Percentiles rank a stretch among this genome's conserved stretches.
phyloP scores from a whole-genome alignment of 208 protist species.

The Leishmania guyanensis region DNA sequence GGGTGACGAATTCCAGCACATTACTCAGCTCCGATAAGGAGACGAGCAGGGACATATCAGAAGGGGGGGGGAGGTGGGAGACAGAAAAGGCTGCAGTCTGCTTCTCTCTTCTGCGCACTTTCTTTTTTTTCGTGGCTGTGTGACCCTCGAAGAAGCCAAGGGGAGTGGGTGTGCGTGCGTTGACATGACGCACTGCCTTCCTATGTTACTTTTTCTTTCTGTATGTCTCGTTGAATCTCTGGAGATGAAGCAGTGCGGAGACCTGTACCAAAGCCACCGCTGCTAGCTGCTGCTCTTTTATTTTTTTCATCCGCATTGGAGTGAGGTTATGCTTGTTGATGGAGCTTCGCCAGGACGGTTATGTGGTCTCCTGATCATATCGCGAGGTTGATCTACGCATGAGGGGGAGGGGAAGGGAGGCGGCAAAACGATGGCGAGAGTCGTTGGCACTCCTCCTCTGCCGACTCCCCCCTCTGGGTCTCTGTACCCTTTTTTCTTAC shows the following conservation, averaged over 20 bases:
- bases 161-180: neutral
- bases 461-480: neutral
- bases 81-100: neutral
- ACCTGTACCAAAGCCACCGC: neutral
- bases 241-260: neutral
- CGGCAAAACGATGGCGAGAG: neutral
- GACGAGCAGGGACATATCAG: neutral
- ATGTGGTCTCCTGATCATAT: neutral
- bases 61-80: neutral
- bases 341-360: neutral
- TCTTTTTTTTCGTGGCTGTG: neutral
- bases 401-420: neutral
- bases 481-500: neutral
- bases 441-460: neutral
- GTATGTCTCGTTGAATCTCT: neutral
- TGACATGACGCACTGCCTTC: neutral
- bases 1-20: conserved; percentile 61
- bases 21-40: conserved; percentile 51
- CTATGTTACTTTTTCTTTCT: neutral
- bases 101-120: neutral
- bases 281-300: neutral
- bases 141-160: neutral
- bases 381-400: neutral
- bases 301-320: neutral
- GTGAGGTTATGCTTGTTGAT: neutral